phyloP scores from a whole-genome alignment of 2,329 filamentous ascomycete genomes.

The Monosporascus ibericus region DNA sequence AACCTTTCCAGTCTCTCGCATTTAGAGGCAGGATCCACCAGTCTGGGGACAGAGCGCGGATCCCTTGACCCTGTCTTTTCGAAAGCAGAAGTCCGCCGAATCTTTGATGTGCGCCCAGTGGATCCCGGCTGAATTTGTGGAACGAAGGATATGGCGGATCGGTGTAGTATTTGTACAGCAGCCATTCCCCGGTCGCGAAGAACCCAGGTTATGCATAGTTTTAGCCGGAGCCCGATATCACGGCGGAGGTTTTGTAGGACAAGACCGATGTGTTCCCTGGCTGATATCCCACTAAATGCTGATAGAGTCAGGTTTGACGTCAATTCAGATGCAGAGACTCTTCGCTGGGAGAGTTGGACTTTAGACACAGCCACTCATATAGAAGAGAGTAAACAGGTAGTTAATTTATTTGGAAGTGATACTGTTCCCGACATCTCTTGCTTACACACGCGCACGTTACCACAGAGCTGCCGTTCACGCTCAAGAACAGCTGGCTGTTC shows the following conservation, averaged over 20 bases:
- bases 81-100: slow-evolving; percentile 24
- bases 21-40: slow-evolving; percentile 30
- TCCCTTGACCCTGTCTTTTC: slow-evolving; percentile 17
- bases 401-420: too few species aligned
- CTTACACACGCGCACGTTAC: slow-evolving; percentile 11
- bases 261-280: slow-evolving; percentile 29
- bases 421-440: background rate
- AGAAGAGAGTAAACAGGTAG: background rate
- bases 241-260: slow-evolving; percentile 31
- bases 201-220: slow-evolving; percentile 28
- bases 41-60: slow-evolving; percentile 21
- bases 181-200: slow-evolving; percentile 20
- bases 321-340: slow-evolving; percentile 19
- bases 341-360: slow-evolving; percentile 12
- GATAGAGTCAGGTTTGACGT: slow-evolving; percentile 26
- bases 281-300: slow-evolving; percentile 33
- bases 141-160: slow-evolving; percentile 30
- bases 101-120: slow-evolving; percentile 30
- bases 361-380: background rate
- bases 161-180: slow-evolving; percentile 25
- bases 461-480: slow-evolving; percentile 84
- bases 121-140: slow-evolving; percentile 26
- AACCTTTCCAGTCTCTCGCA: slow-evolving; percentile 23
- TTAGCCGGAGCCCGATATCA: slow-evolving; percentile 29
- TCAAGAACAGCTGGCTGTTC: slow-evolving; percentile 91